Evolutionary conservation across 2,329 filamentous ascomycete species (phyloP).

Genomic region (Penicillium polonicum): DNA sequence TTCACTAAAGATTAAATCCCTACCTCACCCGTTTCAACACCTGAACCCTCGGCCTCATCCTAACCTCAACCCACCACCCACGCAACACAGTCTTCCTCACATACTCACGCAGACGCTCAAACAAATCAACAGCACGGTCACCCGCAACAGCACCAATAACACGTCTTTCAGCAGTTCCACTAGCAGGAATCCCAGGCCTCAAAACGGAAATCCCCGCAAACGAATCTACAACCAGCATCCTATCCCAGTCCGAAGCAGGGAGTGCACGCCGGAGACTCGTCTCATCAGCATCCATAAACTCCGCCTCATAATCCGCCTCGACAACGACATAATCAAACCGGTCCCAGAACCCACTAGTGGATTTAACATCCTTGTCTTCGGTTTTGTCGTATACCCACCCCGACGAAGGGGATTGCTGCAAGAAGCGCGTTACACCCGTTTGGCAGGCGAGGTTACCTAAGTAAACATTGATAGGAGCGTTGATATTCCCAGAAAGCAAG

Average conservation of each 20-base stretch:
- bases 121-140: conserved; percentile 29
- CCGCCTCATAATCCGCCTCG: conserved; percentile 42
- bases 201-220: conserved; percentile 53
- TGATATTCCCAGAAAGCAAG: neutral
- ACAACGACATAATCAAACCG: conserved; percentile 59
- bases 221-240: conserved; percentile 50
- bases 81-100: conserved; percentile 36
- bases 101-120: conserved; percentile 26
- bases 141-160: conserved; percentile 38
- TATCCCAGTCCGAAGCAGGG: conserved; percentile 47
- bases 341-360: conserved; percentile 56
- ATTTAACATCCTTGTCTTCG: conserved; percentile 49
- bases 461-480: conserved; percentile 41
- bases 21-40: conserved; percentile 41
- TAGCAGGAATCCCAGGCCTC: conserved; percentile 40
- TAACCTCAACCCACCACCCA: conserved; percentile 57
- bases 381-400: conserved; percentile 62
- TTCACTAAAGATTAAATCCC: neutral
- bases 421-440: conserved; percentile 62
- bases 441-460: conserved; percentile 63
- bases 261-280: conserved; percentile 41
- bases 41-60: conserved; percentile 54
- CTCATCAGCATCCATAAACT: conserved; percentile 25
- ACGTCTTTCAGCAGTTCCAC: conserved; percentile 33
- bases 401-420: conserved; percentile 42